Conservation (phyloP, 192 early-diverging fungal species). For the Dimargaris cristalligena region DNA sequence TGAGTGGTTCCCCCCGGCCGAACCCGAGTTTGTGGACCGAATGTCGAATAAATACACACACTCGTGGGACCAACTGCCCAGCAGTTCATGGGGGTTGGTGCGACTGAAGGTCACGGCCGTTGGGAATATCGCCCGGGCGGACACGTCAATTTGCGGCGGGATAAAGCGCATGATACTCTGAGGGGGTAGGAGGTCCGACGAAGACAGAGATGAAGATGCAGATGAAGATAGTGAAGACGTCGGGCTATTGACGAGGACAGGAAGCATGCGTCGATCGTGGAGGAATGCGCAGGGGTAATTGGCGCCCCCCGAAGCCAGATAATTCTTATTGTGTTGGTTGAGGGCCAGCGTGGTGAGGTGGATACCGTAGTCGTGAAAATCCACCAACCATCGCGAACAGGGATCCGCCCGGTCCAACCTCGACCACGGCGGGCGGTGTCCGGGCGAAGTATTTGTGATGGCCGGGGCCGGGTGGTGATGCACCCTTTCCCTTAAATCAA, state of each 20-base stretch:
- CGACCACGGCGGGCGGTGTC: no score
- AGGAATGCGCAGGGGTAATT: slow-evolving; percentile 12
- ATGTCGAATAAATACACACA: slow-evolving; percentile 39
- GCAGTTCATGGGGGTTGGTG: slow-evolving; percentile 21
- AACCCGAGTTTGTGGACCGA: no score
- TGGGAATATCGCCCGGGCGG: slow-evolving; percentile 10
- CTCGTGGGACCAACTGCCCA: slow-evolving; percentile 41
- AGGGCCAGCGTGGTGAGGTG: slow-evolving; percentile 31
- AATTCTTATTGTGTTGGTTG: slow-evolving; percentile 25
- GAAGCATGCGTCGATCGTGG: slow-evolving; percentile 20
- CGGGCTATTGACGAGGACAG: no score
- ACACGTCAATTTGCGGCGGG: slow-evolving; percentile 12
- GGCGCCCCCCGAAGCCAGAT: slow-evolving; percentile 43
- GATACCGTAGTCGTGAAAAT: slow-evolving; percentile 26
- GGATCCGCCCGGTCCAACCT: no score
- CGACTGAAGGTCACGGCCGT: slow-evolving; percentile 26
- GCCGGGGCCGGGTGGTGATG: slow-evolving; percentile 6
- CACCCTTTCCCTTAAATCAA: slow-evolving; percentile 31
- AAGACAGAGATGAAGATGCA: no score
- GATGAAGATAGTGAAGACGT: no score
- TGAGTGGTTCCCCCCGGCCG: no score
- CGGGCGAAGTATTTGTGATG: no score
- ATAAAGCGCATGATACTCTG: not conserved
- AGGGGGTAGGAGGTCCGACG: not conserved
- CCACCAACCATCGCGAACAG: slow-evolving; percentile 18